Base-by-base conservation (phyloP, 768 basidiomycete species). In the Psilocybe tampanensis region DNA sequence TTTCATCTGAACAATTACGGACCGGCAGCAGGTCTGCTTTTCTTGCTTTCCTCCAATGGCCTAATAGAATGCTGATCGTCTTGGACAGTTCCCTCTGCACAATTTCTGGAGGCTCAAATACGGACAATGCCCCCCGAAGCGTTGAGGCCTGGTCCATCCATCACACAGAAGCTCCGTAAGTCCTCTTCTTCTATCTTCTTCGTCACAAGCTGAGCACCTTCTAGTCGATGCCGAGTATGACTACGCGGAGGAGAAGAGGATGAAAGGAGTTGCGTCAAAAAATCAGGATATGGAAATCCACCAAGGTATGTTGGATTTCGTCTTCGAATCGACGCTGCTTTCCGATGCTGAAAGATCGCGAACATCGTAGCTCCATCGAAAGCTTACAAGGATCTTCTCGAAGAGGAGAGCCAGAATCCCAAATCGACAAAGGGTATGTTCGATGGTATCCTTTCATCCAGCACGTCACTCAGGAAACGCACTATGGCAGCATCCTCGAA, bases 31-130 rank as follows among this genome's bases (percentile, higher is more conserved):
- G 68, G 68, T 69, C 26, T 32, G 67, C 54, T 41, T 59, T 42
- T 44, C 13, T 47, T 32, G 22, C 45, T 58, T 32, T 41, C 21
- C 52, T 43, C 50, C 22, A 39, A n/a, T n/a, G 48, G 59, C 58
- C 47, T 44, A 33, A 39, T 59, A 51, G n/a, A 21, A 47, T 18
- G 43, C 59, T 50, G 22, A 45, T 44, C 36, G 32, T 13, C 44
- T 13, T 33, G 21, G 33, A 49, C 39, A 69, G 68, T 69, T 47
- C 68, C 68, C 26, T 65, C 68, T 23, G 66, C 68, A 9, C 61
- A 61, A 7, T 69, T 54, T 50, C 59, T 69, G 32, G 68, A 69
- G 44, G 68, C 64, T 22, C 62, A 65, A 44, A 49, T 65, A 21
- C 57, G 61, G 19, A 52, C 42, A 23, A 32, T 48, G 21, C 42